phyloP scores from a whole-genome alignment of 495 filamentous ascomycete genomes.

The Bacidia rubella region DNA sequence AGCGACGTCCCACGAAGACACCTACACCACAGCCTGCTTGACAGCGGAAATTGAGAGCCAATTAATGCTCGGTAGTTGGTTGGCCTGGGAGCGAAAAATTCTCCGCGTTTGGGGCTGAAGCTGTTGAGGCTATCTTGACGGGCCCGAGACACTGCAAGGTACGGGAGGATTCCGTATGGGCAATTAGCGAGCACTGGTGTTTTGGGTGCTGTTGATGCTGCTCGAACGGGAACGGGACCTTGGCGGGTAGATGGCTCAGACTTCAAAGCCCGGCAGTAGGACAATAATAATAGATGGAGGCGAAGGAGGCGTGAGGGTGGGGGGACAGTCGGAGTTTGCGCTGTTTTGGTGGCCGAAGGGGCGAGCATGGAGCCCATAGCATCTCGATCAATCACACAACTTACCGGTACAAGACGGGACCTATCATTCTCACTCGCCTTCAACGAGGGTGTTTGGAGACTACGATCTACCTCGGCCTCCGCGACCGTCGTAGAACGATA shows the following conservation, averaged over 20 bases:
- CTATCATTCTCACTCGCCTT: no score
- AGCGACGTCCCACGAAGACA: no score
- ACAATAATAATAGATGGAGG: no score
- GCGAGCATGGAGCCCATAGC: background rate
- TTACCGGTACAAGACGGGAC: no score
- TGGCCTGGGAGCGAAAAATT: background rate
- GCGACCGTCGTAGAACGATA: no score
- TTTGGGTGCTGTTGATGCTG: background rate
- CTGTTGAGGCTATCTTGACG: background rate
- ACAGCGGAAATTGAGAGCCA: background rate
- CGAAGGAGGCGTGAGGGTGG: background rate
- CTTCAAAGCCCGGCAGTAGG: no score
- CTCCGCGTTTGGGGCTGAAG: background rate
- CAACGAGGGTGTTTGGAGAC: no score
- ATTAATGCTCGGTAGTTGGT: background rate
- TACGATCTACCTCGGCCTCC: no score
- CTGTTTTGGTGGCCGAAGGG: background rate
- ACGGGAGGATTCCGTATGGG: background rate
- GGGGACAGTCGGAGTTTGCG: background rate
- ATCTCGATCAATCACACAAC: no score
- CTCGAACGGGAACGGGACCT: background rate
- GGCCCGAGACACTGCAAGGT: constrained; percentile 1
- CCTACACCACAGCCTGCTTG: background rate
- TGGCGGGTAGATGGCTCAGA: background rate
- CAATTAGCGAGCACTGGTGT: background rate